A percentile compares a stretch with the other conserved stretches of the same genome.
These are phyloP conservation scores for Ogataea sp. DNA, from an alignment of 805 yeast genomes.

Conservation along the genomic window DNA sequence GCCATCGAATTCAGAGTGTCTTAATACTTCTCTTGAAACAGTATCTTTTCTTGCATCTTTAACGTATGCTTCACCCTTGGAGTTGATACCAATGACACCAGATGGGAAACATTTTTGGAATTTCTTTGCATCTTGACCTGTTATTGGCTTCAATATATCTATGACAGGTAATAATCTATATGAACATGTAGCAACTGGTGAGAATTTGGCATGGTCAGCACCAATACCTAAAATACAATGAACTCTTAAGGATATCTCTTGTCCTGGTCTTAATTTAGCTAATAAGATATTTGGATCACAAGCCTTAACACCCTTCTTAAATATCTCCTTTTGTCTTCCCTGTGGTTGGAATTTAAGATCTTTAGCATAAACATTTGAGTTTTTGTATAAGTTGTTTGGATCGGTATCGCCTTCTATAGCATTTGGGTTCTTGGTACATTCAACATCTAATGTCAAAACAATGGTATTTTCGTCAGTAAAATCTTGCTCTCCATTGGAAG, in stretches of 20 bases:
- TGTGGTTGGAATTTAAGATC: slow-evolving; percentile 89
- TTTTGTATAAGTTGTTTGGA: slow-evolving; percentile 76
- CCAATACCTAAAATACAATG: slow-evolving; percentile 92
- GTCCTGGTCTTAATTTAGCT: slow-evolving; percentile 94
- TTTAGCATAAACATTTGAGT: slow-evolving; percentile 80
- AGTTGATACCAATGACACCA: slow-evolving; percentile 79
- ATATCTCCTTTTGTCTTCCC: slow-evolving; percentile 72
- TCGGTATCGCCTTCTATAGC: slow-evolving; percentile 73
- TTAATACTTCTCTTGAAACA: slow-evolving; percentile 90
- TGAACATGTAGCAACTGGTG: slow-evolving; percentile 96
- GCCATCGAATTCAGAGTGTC: slow-evolving; percentile 86
- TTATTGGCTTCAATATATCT: slow-evolving; percentile 64
- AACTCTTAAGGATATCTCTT: slow-evolving; percentile 83
- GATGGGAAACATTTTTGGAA: slow-evolving; percentile 88
- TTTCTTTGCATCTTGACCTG: slow-evolving; percentile 66
- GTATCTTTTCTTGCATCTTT: slow-evolving; percentile 92
- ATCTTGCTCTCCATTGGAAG: slow-evolving; percentile 55
- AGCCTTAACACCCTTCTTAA: slow-evolving; percentile 61
- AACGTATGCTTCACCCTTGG: slow-evolving; percentile 65
- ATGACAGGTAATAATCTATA: slow-evolving; percentile 88
- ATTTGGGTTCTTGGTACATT: slow-evolving; percentile 79
- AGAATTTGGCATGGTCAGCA: slow-evolving; percentile 92
- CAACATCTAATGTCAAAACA: slow-evolving; percentile 71
- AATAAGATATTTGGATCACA: slow-evolving; percentile 83
- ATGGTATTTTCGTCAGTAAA: slow-evolving; percentile 86